Evolutionary conservation across 2,329 filamentous ascomycete species (phyloP).

Genomic region (Aspergillus oerlinghausenensis): DNA sequence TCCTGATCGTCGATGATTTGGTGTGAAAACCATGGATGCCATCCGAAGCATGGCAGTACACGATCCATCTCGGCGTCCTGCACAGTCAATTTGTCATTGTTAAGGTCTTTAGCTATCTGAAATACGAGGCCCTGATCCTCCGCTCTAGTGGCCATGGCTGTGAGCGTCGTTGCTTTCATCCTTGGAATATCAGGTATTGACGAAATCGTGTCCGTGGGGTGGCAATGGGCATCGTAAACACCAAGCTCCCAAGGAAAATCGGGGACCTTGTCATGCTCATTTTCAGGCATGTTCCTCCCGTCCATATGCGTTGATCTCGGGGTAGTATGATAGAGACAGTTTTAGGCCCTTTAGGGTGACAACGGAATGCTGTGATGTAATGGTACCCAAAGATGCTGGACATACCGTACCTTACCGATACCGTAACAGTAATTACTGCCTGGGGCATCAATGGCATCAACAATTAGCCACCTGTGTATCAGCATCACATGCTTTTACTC

Average conservation of each 20-base stretch:
- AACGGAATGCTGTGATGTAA: conserved; percentile 5
- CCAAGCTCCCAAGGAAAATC: conserved; percentile 59
- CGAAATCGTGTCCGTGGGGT: conserved; percentile 61
- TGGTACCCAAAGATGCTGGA: not conserved
- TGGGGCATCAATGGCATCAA: conserved; percentile 9
- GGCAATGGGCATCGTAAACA: conserved; percentile 62
- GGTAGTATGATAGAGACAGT: not conserved
- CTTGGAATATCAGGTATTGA: conserved; percentile 49
- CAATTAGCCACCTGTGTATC: not conserved
- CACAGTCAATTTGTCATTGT: conserved; percentile 28
- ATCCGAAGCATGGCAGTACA: conserved; percentile 60
- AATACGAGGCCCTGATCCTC: conserved; percentile 59
- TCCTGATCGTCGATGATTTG: conserved; percentile 49
- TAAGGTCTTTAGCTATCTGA: conserved; percentile 39
- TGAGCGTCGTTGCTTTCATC: conserved; percentile 57
- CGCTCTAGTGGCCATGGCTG: conserved; percentile 59
- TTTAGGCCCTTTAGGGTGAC: not conserved
- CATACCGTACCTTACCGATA: not conserved
- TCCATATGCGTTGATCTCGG: not conserved
- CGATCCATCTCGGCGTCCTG: conserved; percentile 31
- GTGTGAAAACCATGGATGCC: conserved; percentile 66
- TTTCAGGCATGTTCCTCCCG: not conserved
- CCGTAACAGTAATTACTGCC: conserved; percentile 1
- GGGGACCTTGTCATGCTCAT: conserved; percentile 12
- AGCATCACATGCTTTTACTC: conserved; percentile 21